Base-by-base conservation (phyloP, 2,329 filamentous ascomycete species). In the Teratosphaeria epicoccoides region DNA sequence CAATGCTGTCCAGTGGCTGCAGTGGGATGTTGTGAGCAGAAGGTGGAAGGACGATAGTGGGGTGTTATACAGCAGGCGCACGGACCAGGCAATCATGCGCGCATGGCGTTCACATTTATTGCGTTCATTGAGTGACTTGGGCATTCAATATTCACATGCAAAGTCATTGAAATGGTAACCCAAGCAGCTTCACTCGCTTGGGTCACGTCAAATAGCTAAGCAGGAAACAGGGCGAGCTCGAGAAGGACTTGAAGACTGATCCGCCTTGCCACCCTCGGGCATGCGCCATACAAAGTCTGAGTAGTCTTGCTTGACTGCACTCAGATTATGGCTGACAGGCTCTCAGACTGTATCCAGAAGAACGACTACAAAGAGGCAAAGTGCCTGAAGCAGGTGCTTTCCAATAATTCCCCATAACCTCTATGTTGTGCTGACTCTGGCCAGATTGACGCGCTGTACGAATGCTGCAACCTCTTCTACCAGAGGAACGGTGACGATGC, bases 391-490 rank as follows among this genome's bases (percentile, higher is more conserved):
- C 68, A 76, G 65, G 73, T 74, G 57, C 48, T 20, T 33, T n/a
- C n/a, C 44, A 33, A 46, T 46, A 22, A 9, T 11, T 46, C 6
- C 22, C 12, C 23, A 6, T 6, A 23, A 17, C 49, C 9, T 33
- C 25, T 43, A 12, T 43, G 29, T 23, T 24, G 17, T 22, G 25
- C 52, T 59, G 52, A 56, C 23, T 14, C 5, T 68, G 73, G 2
- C 17, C 75, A 88, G 63, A 79, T 98, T 52, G 84, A 91, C 66
- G 87, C 88, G 2, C 74, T 98, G 23, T 98, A 97, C 70, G 85
- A 93, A 61, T 98, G 93, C 71, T 98, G 93, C 70, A 83, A 90
- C 63, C 79, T 81, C 11, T 95, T 97, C 67, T 97, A 98, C 71
- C 73, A 84, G 61, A 77, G 80, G 52, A 80, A 87, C 54, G 90